phyloP scores from a whole-genome alignment of 257 asterid species.

The Marsdenia floribunda region DNA sequence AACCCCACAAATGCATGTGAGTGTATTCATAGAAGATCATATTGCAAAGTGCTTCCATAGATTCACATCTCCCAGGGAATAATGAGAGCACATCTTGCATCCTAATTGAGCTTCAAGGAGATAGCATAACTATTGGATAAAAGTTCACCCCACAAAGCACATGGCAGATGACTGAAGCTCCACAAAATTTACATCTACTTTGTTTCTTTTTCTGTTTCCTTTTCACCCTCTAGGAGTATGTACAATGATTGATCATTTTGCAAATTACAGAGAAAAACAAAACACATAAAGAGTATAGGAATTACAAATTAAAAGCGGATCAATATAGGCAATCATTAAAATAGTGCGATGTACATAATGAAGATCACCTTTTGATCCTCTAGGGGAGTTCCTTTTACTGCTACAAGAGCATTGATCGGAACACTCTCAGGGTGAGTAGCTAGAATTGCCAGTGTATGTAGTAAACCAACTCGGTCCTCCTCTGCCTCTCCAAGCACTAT shows the following conservation, averaged over 20 bases:
- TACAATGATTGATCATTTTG: neutral
- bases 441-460: slow-evolving; percentile 62
- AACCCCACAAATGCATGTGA: neutral
- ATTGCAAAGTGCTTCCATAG: neutral
- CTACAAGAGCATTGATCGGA: slow-evolving; percentile 68
- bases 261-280: neutral
- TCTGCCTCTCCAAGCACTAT: slow-evolving; percentile 91
- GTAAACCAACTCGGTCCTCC: slow-evolving; percentile 52
- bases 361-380: slow-evolving; percentile 77
- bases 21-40: neutral
- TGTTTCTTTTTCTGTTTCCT: neutral
- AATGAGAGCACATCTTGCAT: neutral
- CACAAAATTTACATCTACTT: neutral
- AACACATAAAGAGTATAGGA: neutral
- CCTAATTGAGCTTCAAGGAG: neutral
- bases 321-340: neutral
- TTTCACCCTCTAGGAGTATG: neutral
- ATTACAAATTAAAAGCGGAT: neutral
- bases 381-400: slow-evolving; percentile 64
- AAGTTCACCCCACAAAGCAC: neutral
- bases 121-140: neutral
- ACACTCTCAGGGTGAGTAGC: slow-evolving; percentile 99
- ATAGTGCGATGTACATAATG: neutral
- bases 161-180: neutral
- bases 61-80: neutral